Evolutionary conservation across 352 stramenopile species (phyloP).

Genomic region (Hyaloperonospora arabidopsidis): DNA sequence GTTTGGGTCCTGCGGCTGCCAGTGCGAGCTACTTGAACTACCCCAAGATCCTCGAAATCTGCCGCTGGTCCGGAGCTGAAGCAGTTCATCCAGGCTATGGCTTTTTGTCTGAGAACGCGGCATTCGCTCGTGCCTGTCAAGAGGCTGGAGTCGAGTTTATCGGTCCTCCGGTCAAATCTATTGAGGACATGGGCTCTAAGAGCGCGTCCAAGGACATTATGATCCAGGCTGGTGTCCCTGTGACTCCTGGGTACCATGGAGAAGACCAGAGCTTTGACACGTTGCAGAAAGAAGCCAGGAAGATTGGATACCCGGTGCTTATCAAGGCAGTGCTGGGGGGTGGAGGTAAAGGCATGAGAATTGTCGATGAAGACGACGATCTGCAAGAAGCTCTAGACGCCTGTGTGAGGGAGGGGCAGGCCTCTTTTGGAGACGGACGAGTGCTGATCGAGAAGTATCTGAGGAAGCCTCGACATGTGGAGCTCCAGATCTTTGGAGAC

Average conservation of each 20-base stretch:
- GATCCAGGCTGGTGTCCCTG: conserved; percentile 75
- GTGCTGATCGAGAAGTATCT: conserved; percentile 91
- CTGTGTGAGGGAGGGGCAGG: conserved; percentile 77
- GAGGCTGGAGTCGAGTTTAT: conserved; percentile 86
- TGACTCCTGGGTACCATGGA: conserved; percentile 88
- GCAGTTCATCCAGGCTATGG: conserved; percentile 88
- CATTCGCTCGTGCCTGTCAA: conserved; percentile 59
- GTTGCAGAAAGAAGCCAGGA: conserved; percentile 62
- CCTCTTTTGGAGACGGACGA: conserved; percentile 85
- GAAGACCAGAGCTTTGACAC: conserved; percentile 78
- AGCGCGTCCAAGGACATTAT: conserved; percentile 90
- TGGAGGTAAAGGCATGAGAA: conserved; percentile 89
- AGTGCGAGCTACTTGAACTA: conserved; percentile 76
- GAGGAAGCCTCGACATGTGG: conserved; percentile 84
- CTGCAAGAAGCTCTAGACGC: conserved; percentile 76
- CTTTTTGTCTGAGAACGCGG: conserved; percentile 86
- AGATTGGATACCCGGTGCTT: conserved; percentile 89
- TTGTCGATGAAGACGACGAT: conserved; percentile 78
- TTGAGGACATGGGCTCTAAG: conserved; percentile 90
- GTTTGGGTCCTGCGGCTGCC: conserved; percentile 54
- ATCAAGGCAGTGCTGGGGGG: conserved; percentile 89
- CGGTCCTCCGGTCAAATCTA: conserved; percentile 77
- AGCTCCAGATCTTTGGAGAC: conserved; percentile 91
- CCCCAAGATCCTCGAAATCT: conserved; percentile 67
- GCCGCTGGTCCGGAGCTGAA: conserved; percentile 49